phyloP scores from a whole-genome alignment of 1,139 yeast species.

The Yamadazyma sp. region DNA sequence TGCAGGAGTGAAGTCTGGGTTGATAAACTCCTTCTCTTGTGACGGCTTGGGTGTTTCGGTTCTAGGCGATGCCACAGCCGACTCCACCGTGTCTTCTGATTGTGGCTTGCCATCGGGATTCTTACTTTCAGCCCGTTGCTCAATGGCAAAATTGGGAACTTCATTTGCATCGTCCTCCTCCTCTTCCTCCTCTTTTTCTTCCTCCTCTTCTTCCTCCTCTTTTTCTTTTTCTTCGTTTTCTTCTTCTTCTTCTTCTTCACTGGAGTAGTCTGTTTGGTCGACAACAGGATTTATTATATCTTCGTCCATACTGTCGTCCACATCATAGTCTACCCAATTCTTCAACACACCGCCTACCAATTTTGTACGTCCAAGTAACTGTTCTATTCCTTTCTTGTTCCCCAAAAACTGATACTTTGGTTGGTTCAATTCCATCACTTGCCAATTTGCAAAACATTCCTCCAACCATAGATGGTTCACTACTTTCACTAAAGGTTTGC shows the following conservation, averaged over 20 bases:
- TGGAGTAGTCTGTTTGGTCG: constrained; percentile 14
- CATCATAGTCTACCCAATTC: constrained; percentile 36
- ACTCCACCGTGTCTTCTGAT: too few species aligned
- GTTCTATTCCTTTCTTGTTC: constrained; percentile 33
- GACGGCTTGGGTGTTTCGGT: constrained; percentile 2
- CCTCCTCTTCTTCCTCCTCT: constrained; percentile 6
- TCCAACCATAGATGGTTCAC: constrained; percentile 93
- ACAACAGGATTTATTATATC: constrained; percentile 14
- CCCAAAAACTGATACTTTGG: constrained; percentile 47
- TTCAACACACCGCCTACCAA: constrained; percentile 41
- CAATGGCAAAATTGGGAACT: too few species aligned
- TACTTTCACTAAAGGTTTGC: constrained; percentile 42
- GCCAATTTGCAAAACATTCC: constrained; percentile 68
- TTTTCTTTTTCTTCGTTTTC: constrained; percentile 8
- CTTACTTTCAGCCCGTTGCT: too few species aligned
- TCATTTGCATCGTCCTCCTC: too few species aligned
- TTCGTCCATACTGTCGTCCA: constrained; percentile 40
- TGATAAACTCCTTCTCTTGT: not conserved
- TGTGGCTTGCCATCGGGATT: too few species aligned
- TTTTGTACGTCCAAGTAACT: constrained; percentile 52
- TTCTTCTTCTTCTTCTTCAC: constrained; percentile 10
- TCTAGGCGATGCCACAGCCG: too few species aligned
- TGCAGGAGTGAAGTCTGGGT: constrained; percentile 4
- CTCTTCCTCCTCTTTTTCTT: constrained; percentile 3
- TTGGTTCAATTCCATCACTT: constrained; percentile 40